Base-by-base conservation (phyloP, 2,329 filamentous ascomycete genomes). In the Talaromyces sp. region DNA sequence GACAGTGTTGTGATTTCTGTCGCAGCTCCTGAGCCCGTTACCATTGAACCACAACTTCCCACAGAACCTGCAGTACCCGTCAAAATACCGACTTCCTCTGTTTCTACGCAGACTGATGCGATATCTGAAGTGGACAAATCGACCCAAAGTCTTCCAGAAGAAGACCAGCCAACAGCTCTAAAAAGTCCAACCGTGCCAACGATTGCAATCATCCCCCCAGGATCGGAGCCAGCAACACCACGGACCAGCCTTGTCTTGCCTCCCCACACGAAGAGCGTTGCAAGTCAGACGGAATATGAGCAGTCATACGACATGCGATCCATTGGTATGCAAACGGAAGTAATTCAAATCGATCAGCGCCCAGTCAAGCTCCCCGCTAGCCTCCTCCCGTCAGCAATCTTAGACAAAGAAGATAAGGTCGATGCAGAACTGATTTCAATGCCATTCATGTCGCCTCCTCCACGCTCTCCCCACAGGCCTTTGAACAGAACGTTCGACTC, bases 121-220 rank as follows among this genome's bases (percentile, higher is more conserved):
- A 33, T 43, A 47, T 11, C 52, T 22, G 64, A 62, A 41, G 37
- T 27, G 9, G 43, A 39, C 8, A 33, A 62, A 45, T 31, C 33
- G 33, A 62, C n/a, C 22, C 45, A 19, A 37, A 52, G 24, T n/a
- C 24, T 24, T 48, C 27, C 33, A 2, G 61, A 63, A n/a, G 48
- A 63, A 37, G 1, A 3, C 11, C 24, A 47, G 79, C 78, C 1
- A 72, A 77, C 65, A 19, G 50, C 65, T 11, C 63, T 70, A 47
- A 27, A 61, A 11, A 70, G 67, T 59, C 64, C 69, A 77, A 87
- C 83, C 4, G 90, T 97, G 67, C 94, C 94, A 0, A 91, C 89
- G 71, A 99, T 99, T 73, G 90, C 92, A 64, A 92, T 99, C 60
- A 91, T 96, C 70, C 95, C 95, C 37, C 94, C 95, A 0, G 87